phyloP scores from a whole-genome alignment of 345 rosid genomes.

The Bruguiera gymnorhiza region DNA sequence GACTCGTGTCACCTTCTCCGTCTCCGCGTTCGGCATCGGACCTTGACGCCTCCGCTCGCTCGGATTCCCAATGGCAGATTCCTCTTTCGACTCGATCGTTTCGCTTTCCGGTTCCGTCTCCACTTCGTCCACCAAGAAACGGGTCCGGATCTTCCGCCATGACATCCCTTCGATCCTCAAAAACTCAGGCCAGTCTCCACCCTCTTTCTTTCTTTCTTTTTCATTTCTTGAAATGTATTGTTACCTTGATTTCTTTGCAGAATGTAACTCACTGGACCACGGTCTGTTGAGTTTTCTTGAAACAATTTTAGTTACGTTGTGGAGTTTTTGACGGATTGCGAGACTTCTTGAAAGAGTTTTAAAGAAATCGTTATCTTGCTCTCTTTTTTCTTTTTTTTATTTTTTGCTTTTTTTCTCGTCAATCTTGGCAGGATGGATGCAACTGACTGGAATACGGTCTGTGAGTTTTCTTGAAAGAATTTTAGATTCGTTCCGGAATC shows the following conservation, averaged over 20 bases:
- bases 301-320: too few relatives aligned
- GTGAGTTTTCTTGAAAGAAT: too few relatives aligned
- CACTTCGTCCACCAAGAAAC: constrained; percentile 56
- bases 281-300: too few relatives aligned
- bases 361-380: too few relatives aligned
- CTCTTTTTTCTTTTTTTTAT: too few relatives aligned
- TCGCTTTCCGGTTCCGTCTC: constrained; percentile 57
- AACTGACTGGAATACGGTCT: background rate
- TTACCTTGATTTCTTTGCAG: background rate
- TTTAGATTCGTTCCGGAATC: too few relatives aligned
- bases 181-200: constrained; percentile 39
- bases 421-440: background rate
- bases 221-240: background rate
- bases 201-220: background rate
- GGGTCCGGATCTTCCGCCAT: constrained; percentile 63
- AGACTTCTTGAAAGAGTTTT: too few relatives aligned
- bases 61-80: constrained; percentile 49
- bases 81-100: constrained; percentile 42
- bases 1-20: constrained; percentile 9
- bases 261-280: background rate
- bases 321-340: too few relatives aligned
- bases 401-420: too few relatives aligned
- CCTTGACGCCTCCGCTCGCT: background rate
- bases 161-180: constrained; percentile 52
- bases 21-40: background rate